Conservation (phyloP, 192 early-diverging fungal species). For the Radiomyces spectabilis region DNA sequence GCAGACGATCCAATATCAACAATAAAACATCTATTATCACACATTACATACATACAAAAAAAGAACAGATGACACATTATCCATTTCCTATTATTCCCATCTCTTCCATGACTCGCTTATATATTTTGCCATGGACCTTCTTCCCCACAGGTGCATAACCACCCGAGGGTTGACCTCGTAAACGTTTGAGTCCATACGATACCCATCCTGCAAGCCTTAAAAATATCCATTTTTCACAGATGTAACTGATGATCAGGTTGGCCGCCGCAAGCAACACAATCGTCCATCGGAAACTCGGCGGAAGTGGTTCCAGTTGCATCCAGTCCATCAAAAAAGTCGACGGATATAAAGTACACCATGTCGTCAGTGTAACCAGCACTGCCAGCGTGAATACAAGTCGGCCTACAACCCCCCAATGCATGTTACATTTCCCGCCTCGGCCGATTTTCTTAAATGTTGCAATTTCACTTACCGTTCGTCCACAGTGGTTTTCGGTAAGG, state of each 20-base stretch:
- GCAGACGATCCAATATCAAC: too few species aligned
- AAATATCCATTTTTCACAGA: conserved; percentile 42
- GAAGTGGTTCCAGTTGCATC: conserved; percentile 65
- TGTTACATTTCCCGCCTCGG: neutral
- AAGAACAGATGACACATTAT: too few species aligned
- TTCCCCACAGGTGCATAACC: conserved; percentile 5
- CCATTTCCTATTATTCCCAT: neutral
- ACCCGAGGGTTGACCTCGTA: neutral
- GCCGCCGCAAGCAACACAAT: conserved; percentile 51
- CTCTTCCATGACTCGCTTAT: conserved; percentile 8
- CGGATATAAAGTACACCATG: conserved; percentile 47
- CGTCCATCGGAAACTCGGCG: conserved; percentile 44
- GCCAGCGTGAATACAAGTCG: conserved; percentile 62
- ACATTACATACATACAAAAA: too few species aligned
- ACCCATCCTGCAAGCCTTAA: neutral
- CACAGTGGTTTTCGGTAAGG: conserved; percentile 88
- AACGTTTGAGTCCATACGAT: neutral
- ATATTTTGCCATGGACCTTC: conserved; percentile 1
- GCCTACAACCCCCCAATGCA: conserved; percentile 17
- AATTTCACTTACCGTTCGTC: conserved; percentile 67
- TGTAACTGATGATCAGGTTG: conserved; percentile 46
- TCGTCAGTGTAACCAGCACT: conserved; percentile 41
- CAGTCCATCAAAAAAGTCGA: conserved; percentile 34
- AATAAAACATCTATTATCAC: too few species aligned
- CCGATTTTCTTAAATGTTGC: neutral